phyloP scores from a whole-genome alignment of 2,329 filamentous ascomycete genomes.

The Epichloe sylvatica region DNA sequence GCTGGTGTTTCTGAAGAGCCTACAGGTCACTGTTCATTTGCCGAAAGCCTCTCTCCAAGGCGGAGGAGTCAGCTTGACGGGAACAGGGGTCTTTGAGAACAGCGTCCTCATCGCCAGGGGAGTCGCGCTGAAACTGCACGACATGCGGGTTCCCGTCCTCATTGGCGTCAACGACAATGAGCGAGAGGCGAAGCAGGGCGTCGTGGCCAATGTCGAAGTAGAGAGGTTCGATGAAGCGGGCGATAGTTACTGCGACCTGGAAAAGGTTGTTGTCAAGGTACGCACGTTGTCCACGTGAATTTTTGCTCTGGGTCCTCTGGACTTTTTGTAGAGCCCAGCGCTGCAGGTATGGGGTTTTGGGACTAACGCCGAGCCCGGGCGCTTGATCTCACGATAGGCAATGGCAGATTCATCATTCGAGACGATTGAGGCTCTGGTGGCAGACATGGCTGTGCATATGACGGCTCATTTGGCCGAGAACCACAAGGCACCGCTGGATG shows the following conservation, averaged over 20 bases:
- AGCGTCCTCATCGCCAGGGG: constrained; percentile 14
- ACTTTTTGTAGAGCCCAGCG: too few species aligned
- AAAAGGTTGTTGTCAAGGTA: constrained; percentile 49
- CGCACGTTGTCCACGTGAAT: constrained; percentile 15
- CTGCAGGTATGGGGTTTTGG: background rate
- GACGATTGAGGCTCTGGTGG: constrained; percentile 48
- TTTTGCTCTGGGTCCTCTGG: too few species aligned
- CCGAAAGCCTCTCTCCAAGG: constrained; percentile 58
- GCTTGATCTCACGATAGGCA: constrained; percentile 21
- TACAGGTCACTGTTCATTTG: constrained; percentile 41
- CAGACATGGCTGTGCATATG: constrained; percentile 32
- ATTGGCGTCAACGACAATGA: constrained; percentile 64
- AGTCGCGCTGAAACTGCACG: constrained; percentile 34
- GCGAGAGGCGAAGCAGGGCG: constrained; percentile 49
- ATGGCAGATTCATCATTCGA: constrained; percentile 45
- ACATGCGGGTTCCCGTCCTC: constrained; percentile 49
- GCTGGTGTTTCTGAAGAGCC: constrained; percentile 23
- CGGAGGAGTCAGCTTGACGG: constrained; percentile 40
- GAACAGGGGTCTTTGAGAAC: constrained; percentile 25
- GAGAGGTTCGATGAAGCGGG: constrained; percentile 32
- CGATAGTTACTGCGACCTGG: constrained; percentile 42
- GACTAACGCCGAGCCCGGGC: background rate
- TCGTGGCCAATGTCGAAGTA: constrained; percentile 48
- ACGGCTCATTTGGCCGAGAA: constrained; percentile 27
- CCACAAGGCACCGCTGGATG: constrained; percentile 6